Base-by-base conservation (phyloP, 345 rosid species). In the Eucalyptus victrix region DNA sequence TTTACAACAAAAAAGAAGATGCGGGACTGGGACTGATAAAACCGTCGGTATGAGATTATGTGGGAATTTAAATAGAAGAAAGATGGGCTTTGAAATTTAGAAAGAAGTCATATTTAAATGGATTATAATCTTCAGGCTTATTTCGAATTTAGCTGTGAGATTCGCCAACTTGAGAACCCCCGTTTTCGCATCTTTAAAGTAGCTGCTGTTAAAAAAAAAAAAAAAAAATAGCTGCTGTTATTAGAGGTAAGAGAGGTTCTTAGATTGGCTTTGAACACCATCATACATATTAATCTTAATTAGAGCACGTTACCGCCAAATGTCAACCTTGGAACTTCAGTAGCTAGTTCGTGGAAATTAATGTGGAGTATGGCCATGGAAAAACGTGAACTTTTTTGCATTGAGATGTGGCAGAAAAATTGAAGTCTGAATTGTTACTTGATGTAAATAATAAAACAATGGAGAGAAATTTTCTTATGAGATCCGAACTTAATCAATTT, bases 391-490 rank as follows among this genome's bases (percentile, higher is more conserved):
- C 44, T 37, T 72, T n/a, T 9, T 37, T 60, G 60, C 60, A 8
- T 56, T 56, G 60, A 56, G 28, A 56, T n/a, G 72, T 14, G 76
- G 40, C 0, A 65, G 19, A n/a, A 15, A n/a, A 7, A 65, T n/a
- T n/a, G 37, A 65, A 62, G 21, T 65, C 40, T 16, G 3, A 65
- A 8, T n/a, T 34, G 34, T n/a, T n/a, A 65, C 21, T 15, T 16
- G 21, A n/a, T 14, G 76, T 6, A 67, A n/a, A 16, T 12, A n/a
- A 67, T 67, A 0, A n/a, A 17, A n/a, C 0, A 8, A 1, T 0
- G 21, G 21, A n/a, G 76, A 65, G 40, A 30, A 30, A n/a, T 65
- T 13, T n/a, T 65, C 21, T 65, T 1, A 2, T n/a, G 9, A 0
- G 8, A 30, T 28, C n/a, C 32, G 1, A 62, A 13, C 69, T 28